These are phyloP conservation scores for Candida neerlandica DNA, from an alignment of 1,139 yeast species.

Conservation along the genomic window DNA sequence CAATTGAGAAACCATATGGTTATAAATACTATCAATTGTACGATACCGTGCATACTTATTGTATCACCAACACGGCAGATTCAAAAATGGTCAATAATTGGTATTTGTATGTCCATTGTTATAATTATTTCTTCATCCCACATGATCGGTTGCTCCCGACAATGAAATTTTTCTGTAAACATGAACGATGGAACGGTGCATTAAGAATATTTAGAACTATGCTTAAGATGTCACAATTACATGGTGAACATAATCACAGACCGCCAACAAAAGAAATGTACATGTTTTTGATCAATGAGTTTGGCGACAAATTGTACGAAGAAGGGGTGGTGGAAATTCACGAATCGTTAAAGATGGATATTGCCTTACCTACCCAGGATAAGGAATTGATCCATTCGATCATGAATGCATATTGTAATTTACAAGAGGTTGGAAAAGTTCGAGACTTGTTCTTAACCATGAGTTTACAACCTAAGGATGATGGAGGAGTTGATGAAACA, in stretches of 20 bases:
- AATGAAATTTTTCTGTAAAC: constrained; percentile 59
- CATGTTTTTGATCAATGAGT: constrained; percentile 57
- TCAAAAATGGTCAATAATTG: constrained; percentile 55
- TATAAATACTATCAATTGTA: constrained; percentile 33
- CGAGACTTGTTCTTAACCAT: constrained; percentile 64
- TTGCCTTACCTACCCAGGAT: constrained; percentile 56
- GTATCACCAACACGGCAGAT: constrained; percentile 43
- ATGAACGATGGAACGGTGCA: constrained; percentile 65
- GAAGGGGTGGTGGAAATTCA: constrained; percentile 73
- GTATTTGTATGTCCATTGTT: constrained; percentile 63
- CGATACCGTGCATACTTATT: constrained; percentile 48
- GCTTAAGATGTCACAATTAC: constrained; percentile 57
- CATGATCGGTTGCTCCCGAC: constrained; percentile 61
- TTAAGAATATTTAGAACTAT: constrained; percentile 65
- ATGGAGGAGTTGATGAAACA: constrained; percentile 62
- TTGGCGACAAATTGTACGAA: constrained; percentile 62
- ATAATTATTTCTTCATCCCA: constrained; percentile 61
- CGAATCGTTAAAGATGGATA: constrained; percentile 66
- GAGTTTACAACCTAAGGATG: constrained; percentile 50
- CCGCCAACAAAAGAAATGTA: constrained; percentile 76
- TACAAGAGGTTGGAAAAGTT: constrained; percentile 63
- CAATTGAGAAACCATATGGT: constrained; percentile 30
- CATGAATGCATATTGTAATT: constrained; percentile 65
- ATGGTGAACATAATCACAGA: constrained; percentile 42
- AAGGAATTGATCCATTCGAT: constrained; percentile 61